A percentile compares a stretch with the other conserved stretches of the same genome.
Conservation (phyloP, 106 monocot genomes). For the Posidonia australis region DNA sequence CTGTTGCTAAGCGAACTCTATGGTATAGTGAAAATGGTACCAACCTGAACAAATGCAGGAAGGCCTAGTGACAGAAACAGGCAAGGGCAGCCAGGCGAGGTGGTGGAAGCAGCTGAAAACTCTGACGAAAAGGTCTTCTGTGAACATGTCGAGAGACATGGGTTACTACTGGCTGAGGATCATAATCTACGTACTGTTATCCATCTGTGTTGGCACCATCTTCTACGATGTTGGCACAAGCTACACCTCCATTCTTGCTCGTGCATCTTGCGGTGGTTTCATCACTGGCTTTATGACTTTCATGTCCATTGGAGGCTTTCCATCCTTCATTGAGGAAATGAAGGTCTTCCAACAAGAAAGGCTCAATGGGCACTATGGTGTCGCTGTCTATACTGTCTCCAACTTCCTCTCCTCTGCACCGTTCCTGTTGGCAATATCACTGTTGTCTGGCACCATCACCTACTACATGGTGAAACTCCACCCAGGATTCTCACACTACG, state of each 20-base stretch:
- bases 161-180: slow-evolving; percentile 87
- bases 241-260: slow-evolving; percentile 67
- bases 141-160: slow-evolving; percentile 78
- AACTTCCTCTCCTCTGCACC: slow-evolving; percentile 81
- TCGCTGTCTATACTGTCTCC: slow-evolving; percentile 56
- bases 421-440: slow-evolving; percentile 45
- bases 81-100: slow-evolving; percentile 53
- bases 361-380: slow-evolving; percentile 81
- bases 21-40: no score
- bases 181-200: slow-evolving; percentile 51
- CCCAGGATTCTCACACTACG: slow-evolving; percentile 38
- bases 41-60: no score
- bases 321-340: slow-evolving; percentile 90
- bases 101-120: slow-evolving; percentile 72
- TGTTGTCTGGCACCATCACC: slow-evolving; percentile 35
- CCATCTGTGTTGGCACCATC: slow-evolving; percentile 59
- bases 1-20: no score
- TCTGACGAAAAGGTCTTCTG: slow-evolving; percentile 54
- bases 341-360: slow-evolving; percentile 67
- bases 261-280: slow-evolving; percentile 74
- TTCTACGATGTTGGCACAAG: slow-evolving; percentile 68
- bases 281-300: slow-evolving; percentile 90
- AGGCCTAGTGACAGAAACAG: no score
- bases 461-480: slow-evolving; percentile 58
- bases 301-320: slow-evolving; percentile 96